Conservation (phyloP, 2,329 filamentous ascomycete species). For the Apiospora rasikravindrae region DNA sequence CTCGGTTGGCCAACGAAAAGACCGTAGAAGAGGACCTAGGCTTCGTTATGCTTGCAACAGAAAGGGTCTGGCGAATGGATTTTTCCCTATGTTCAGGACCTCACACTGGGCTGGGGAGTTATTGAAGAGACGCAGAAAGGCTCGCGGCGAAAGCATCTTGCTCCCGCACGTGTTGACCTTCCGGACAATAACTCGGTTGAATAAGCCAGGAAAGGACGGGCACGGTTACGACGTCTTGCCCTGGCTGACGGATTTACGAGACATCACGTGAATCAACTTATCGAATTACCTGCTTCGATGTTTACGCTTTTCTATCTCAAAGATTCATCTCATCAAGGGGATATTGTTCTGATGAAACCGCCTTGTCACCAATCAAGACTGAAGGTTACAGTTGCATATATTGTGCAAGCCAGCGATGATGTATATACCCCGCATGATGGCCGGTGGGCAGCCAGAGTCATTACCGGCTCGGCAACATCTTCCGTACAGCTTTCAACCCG, state of each 20-base stretch:
- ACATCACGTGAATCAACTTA: not conserved
- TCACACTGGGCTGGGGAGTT: not conserved
- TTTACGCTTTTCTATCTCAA: not conserved
- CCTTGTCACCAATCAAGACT: not conserved
- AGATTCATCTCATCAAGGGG: not conserved
- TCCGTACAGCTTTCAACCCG: not conserved
- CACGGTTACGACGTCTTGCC: not conserved
- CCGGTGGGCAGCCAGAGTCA: not conserved
- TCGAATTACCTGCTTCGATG: not conserved
- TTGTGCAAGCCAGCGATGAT: not conserved
- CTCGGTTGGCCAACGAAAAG: not conserved
- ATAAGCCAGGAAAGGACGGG: not conserved
- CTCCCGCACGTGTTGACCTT: not conserved
- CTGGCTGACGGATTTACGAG: not conserved
- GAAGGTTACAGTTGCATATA: not conserved
- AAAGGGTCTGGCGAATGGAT: not conserved
- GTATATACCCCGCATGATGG: slow-evolving; percentile 6
- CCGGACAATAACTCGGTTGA: too few relatives aligned
- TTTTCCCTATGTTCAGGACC: not conserved
- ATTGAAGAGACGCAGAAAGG: not conserved
- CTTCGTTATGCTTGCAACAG: not conserved
- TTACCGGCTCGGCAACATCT: not conserved
- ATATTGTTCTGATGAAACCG: not conserved
- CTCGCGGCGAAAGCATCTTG: not conserved
- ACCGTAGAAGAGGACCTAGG: not conserved